Evolutionary conservation across 805 yeast species (phyloP), one percentile per base, ranked within the genome.

Genomic region (Candida maesae): DNA sequence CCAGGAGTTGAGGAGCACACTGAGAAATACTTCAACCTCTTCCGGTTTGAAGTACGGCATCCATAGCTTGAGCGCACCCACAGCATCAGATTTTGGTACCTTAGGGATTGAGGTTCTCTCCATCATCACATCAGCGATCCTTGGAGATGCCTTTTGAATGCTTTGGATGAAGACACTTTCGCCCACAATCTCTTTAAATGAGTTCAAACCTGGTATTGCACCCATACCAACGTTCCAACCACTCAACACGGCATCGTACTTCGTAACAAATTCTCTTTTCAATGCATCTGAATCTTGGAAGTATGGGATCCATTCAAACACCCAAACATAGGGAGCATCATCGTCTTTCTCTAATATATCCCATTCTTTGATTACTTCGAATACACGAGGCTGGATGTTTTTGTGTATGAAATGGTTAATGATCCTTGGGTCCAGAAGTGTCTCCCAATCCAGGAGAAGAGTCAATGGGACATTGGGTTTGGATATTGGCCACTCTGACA

Each of bases 371-470:
- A 50, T 29, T 4, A 79, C 52, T 25, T 61, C 65, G 0, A 78
- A 76, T 0, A 60, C 38, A 2, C 28, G 28, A 25, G 28, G 28
- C 6, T 10, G 8, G 28, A 79, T 52, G 5, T 58, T 54, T 3
- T 51, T 53, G 6, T 52, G 40, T 4, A 63, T 35, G 12, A 75
- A 38, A 32, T 54, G 53, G 4, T 59, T 50, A 12, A 63, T 49
- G 2, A 61, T 49, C 4, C 45, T 39, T 0, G 35, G 35, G 3
- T 72, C 66, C 3, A 74, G 38, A 2, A 71, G 44, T 1, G 52
- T 56, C 18, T 55, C 59, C 79, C 76, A 71, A 16, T 65, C 67
- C 15, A 71, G 58, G 0, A 74, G 37, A 3, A 71, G 41, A 1
- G 64, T 53, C 6, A 73, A 55, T 1, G 67, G 69, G 11, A 67